Evolutionary conservation across 257 asterid genomes (phyloP).

Genomic region (Apocynum venetum): DNA sequence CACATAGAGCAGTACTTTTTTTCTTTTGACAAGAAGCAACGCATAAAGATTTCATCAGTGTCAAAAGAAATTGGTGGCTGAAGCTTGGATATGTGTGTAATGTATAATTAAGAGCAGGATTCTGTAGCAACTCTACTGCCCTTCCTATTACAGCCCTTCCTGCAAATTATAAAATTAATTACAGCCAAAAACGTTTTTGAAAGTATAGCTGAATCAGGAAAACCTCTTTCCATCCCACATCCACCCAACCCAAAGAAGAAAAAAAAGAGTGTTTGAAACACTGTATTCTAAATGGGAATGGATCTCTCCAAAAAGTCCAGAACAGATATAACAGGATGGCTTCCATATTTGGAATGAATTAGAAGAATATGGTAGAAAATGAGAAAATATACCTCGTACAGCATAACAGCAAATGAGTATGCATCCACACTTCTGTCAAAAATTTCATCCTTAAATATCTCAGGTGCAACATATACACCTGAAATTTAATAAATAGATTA

Average conservation of each 20-base stretch:
- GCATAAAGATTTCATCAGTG: neutral
- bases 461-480: constrained; percentile 87
- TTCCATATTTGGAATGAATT: neutral
- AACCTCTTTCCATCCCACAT: neutral
- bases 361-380: neutral
- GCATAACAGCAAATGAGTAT: constrained; percentile 74
- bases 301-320: neutral
- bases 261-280: neutral
- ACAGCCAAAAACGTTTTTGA: neutral
- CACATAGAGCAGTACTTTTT: neutral
- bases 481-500: constrained; percentile 18
- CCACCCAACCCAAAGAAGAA: neutral
- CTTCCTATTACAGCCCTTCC: too few species aligned
- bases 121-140: neutral
- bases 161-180: neutral
- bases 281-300: neutral
- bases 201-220: neutral
- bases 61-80: neutral
- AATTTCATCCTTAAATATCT: constrained; percentile 56
- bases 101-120: neutral
- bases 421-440: constrained; percentile 89
- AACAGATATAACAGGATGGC: neutral
- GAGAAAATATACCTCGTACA: constrained; percentile 63
- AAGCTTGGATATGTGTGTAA: neutral
- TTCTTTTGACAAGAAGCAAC: neutral